A percentile compares a stretch with the other conserved stretches of the same genome.
These are phyloP conservation scores for Penicillium coprophilum DNA, from an alignment of 495 filamentous ascomycete species.

Conservation along the genomic window DNA sequence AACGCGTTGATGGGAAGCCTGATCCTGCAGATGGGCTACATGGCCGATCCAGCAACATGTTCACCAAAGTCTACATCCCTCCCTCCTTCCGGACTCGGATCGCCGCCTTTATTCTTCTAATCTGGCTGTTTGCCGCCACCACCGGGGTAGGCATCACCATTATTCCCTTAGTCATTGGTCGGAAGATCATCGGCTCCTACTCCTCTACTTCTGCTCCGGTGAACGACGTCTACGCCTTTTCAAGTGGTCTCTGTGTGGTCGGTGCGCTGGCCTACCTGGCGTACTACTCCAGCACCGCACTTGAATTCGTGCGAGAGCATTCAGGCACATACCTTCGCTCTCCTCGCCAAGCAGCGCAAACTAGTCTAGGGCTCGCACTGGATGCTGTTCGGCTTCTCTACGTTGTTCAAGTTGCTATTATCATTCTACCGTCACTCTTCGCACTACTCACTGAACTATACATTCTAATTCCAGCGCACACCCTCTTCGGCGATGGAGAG, in stretches of 20 bases:
- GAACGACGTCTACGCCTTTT: constrained; percentile 97
- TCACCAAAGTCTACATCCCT: constrained; percentile 84
- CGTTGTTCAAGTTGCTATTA: constrained; percentile 64
- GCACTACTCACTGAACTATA: constrained; percentile 85
- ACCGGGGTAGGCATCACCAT: constrained; percentile 88
- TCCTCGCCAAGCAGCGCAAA: constrained; percentile 26
- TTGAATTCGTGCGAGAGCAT: constrained; percentile 36
- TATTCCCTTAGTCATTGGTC: constrained; percentile 82
- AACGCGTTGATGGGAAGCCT: constrained; percentile 56
- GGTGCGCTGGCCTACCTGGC: constrained; percentile 61
- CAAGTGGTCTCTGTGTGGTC: constrained; percentile 77
- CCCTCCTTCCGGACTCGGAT: constrained; percentile 80
- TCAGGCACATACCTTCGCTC: constrained; percentile 36
- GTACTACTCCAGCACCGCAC: constrained; percentile 51
- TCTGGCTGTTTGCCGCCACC: constrained; percentile 93
- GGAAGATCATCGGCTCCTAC: constrained; percentile 65
- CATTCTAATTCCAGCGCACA: constrained; percentile 83
- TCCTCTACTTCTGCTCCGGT: constrained; percentile 67
- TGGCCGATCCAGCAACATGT: constrained; percentile 61
- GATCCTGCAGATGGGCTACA: constrained; percentile 66
- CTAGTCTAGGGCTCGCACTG: constrained; percentile 17
- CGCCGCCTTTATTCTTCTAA: constrained; percentile 78
- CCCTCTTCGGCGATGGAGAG: constrained; percentile 58
- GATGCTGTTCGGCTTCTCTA: constrained; percentile 57
- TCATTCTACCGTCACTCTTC: constrained; percentile 81